These are phyloP conservation scores for Pyrenochaeta sp. DNA, from an alignment of 2,329 filamentous ascomycete species.

Conservation along the genomic window DNA sequence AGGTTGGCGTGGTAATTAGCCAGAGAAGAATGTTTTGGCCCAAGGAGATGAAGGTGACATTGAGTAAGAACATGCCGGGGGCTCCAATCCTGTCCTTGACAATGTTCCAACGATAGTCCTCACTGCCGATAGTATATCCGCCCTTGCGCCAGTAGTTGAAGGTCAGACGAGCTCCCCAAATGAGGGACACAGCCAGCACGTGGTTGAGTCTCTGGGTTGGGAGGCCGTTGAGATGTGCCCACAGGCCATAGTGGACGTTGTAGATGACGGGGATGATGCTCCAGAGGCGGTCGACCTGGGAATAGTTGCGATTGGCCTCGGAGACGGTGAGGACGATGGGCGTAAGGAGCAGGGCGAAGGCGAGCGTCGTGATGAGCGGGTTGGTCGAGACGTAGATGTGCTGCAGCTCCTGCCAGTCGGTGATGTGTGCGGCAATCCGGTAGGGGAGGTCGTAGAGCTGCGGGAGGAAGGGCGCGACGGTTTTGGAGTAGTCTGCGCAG, in stretches of 20 bases:
- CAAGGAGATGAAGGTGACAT: constrained; percentile 87
- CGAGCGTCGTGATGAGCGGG: constrained; percentile 78
- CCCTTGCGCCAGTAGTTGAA: constrained; percentile 98
- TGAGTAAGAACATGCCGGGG: constrained; percentile 80
- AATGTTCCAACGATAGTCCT: constrained; percentile 93
- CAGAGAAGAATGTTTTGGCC: constrained; percentile 80
- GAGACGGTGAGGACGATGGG: constrained; percentile 76
- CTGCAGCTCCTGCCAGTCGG: constrained; percentile 68
- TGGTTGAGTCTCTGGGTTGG: constrained; percentile 75
- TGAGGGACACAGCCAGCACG: constrained; percentile 70
- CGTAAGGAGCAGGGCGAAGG: constrained; percentile 74
- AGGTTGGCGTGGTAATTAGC: constrained; percentile 79
- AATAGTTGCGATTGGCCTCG: constrained; percentile 92
- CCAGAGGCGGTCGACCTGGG: constrained; percentile 95
- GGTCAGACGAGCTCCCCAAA: constrained; percentile 92
- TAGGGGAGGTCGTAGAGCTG: constrained; percentile 59
- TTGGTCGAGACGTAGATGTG: constrained; percentile 85
- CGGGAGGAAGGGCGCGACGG: constrained; percentile 80
- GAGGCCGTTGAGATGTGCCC: constrained; percentile 78
- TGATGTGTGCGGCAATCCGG: constrained; percentile 62
- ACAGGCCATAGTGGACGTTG: constrained; percentile 82
- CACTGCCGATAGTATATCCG: constrained; percentile 85
- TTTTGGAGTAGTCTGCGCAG: constrained; percentile 76
- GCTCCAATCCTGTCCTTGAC: constrained; percentile 71
- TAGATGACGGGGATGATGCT: constrained; percentile 88